Base-by-base conservation (phyloP, 805 yeast species). In the Schizosaccharomyces osmophilus region DNA sequence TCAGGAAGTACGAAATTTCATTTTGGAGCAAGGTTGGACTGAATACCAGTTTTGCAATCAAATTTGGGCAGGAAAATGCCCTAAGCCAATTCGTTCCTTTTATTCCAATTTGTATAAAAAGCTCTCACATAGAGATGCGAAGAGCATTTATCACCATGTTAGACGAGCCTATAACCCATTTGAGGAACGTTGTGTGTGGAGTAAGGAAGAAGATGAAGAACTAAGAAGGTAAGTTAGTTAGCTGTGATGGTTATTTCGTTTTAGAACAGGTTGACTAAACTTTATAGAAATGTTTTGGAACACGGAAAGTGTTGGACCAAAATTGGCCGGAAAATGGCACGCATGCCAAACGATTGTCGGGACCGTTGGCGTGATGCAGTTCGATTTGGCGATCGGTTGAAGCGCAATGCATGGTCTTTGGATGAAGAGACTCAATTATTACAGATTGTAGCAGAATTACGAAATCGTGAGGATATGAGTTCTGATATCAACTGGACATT, bases 271-370 rank as follows among this genome's bases (percentile, higher is more conserved):
- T n/a, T 48, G 15, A 48, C 55, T 43, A 43, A 43, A 17, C 74
- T 90, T 61, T 80, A 81, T 1, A 77, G 77, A 61, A 73, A 86
- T 61, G 85, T 86, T 11, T 71, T 77, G 9, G 80, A 82, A 31
- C 79, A 80, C 66, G 87, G 82, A 63, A 87, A 93, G 19, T 87
- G 85, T 68, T 90, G 97, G 97, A 87, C 87, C 66, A 75, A 76
- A 51, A 85, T 90, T 63, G 97, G 97, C 6, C 78, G 78, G 61
- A 74, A 75, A 6, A 75, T 90, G 80, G 87, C 85, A 15, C 77
- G 97, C 67, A 90, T 90, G 97, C 97, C 97, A 0, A 97, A 90
- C 69, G 97, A 90, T 72, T 89, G 97, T 71, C 78, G 97, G 66
- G 97, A 90, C 70, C 77, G 97, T 67, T 90, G 95, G 95, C 78